Evolutionary conservation across 495 filamentous ascomycete genomes (phyloP), one percentile per base, ranked within the genome.

Genomic region (Hypoxylon lenormandii): DNA sequence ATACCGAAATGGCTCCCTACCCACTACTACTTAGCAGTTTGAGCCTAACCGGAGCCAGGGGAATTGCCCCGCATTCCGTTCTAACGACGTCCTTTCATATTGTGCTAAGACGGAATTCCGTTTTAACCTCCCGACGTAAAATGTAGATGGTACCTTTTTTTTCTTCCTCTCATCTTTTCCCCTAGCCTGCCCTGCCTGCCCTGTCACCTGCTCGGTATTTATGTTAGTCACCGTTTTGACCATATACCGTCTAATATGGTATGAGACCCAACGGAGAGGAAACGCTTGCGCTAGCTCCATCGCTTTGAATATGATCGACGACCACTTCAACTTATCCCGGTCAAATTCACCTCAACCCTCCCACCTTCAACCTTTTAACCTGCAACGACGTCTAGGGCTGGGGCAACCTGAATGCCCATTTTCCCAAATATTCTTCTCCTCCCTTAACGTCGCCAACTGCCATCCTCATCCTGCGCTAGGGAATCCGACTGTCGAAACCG

Each of bases 281-380:
- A 70, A 48, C 16, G 60, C 58, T 47, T 58, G 52, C 38, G 48
- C 47, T 63, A 63, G 64, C 18, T 67, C 30, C 33, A 66, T 59
- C 42, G n/a, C 49, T 43, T 54, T 13, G 22, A 60, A 61, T 61
- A 55, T 56, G 64, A 68, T 68, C 64, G 56, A 51, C 50, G 56
- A 36, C 51, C 49, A 49, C 40, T 60, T 63, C 60, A 50, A 64
- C 66, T 69, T 43, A 60, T 40, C 60, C 66, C 42, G 33, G 60
- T 70, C 66, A 70, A 70, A 56, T 69, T 64, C 42, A 60, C 33
- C 13, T 60, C 26, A 28, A 47, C 26, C 12, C 15, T 46, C 26
- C 38, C 8, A 56, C 26, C 13, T 48, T 43, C 58, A 38, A 49
- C 43, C 26, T 50, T 54, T 47, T 40, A 49, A 61, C 43, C 43